A percentile compares a stretch with the other conserved stretches of the same genome.
Evolutionary conservation across 129 eudicot species (phyloP).

Genomic region (Kitagawia praeruptora): DNA sequence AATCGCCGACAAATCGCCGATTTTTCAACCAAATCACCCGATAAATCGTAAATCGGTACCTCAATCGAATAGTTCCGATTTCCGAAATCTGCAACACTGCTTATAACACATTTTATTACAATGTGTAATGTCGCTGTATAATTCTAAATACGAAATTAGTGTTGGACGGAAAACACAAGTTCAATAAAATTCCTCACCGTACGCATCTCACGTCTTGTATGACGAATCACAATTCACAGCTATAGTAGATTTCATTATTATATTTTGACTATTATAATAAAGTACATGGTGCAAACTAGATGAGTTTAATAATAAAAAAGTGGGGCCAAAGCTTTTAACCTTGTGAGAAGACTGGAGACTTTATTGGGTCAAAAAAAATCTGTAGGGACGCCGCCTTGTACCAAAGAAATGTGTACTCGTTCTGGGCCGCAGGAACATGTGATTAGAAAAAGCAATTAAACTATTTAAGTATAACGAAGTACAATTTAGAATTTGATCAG

Average conservation of each 20-base stretch:
- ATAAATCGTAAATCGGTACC: too few species aligned
- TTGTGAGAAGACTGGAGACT: not conserved
- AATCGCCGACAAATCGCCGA: too few species aligned
- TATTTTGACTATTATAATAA: not conserved
- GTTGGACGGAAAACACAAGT: conserved; percentile 3
- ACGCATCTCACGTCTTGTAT: not conserved
- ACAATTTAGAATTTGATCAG: not conserved
- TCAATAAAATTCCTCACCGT: not conserved
- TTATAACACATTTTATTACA: too few species aligned
- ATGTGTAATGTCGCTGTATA: too few species aligned
- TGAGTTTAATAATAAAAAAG: not conserved
- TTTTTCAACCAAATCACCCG: too few species aligned
- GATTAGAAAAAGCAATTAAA: not conserved
- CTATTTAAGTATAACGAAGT: not conserved
- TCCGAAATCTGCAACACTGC: too few species aligned
- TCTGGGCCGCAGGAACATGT: conserved; percentile 8
- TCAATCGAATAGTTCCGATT: too few species aligned
- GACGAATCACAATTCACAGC: not conserved
- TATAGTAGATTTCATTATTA: not conserved
- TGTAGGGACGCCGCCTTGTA: conserved; percentile 15
- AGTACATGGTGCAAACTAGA: not conserved
- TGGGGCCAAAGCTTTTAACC: not conserved
- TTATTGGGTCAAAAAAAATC: not conserved
- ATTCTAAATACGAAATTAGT: too few species aligned
- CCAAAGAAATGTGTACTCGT: conserved; percentile 12